Evolutionary conservation across 805 yeast species (phyloP), one percentile per base, ranked within the genome.

Genomic region (Priceomyces carsonii): DNA sequence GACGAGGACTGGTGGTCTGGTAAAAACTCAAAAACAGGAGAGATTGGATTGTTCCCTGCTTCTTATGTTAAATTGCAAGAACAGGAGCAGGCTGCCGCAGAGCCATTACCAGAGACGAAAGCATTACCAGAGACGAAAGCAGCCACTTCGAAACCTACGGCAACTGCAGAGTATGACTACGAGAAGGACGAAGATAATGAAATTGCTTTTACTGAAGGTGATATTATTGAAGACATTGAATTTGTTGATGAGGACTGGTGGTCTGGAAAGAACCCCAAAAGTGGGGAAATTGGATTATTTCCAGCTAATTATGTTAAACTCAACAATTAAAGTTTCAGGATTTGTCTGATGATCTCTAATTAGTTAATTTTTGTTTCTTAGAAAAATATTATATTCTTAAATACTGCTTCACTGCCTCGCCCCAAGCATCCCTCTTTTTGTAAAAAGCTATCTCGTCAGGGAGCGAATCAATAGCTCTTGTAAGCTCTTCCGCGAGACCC

Each of bases 201-300:
- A 64, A 71, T 93, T 40, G 75, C 79, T 2, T 93, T 93, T 59
- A 75, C 69, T 16, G 96, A 87, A 55, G 95, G 91, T 35, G 98
- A 88, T 48, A 52, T 71, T 40, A 88, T 93, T 43, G 68, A 79
- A 13, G 85, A 88, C 40, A 84, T 93, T 43, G 95, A 89, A 49
- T 85, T 86, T 59, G 84, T 86, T 12, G 95, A 89, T 50, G 96
- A 87, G 29, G 96, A 87, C 57, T 93, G 99, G 99, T 93, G 98
- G 98, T 71, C 84, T 36, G 99, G 99, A 33, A 80, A 77, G 43
- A 72, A 82, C 48, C 38, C 56, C 16, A 72, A 61, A 39, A 65
- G 79, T 20, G 96, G 96, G 29, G 84, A 79, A 47, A 73, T 76
- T 47, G 93, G 93, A 39, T 69, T 91, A 37, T 90, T 91, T 80